Percentiles rank a stretch among this genome's conserved stretches.
phyloP scores from a whole-genome alignment of 768 basidiomycete species.

The Pisolithus orientalis region DNA sequence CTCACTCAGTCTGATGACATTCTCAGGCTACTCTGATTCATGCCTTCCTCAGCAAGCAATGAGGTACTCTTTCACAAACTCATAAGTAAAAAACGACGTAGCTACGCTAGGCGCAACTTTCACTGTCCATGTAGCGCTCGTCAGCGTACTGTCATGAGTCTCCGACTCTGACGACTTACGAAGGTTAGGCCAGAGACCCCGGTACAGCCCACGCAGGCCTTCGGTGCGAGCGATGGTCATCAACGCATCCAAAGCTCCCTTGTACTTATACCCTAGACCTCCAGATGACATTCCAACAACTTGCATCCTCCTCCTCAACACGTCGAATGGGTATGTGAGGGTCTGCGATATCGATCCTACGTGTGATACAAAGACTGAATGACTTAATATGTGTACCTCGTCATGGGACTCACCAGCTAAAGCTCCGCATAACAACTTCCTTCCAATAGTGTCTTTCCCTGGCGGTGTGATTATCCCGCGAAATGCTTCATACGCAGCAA shows the following conservation, averaged over 20 bases:
- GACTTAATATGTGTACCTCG: not conserved
- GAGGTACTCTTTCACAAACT: slow-evolving; percentile 52
- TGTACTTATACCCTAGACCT: slow-evolving; percentile 60
- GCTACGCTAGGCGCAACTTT: slow-evolving; percentile 91
- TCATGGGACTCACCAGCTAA: slow-evolving; percentile 55
- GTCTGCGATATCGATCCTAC: slow-evolving; percentile 88
- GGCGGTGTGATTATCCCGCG: slow-evolving; percentile 76
- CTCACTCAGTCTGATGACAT: no score
- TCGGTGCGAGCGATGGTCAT: slow-evolving; percentile 62
- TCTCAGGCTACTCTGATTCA: no score
- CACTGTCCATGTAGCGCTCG: slow-evolving; percentile 37
- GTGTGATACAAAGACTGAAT: not conserved
- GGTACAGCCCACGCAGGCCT: slow-evolving; percentile 72
- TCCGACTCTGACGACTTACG: slow-evolving; percentile 40
- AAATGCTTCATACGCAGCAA: slow-evolving; percentile 86
- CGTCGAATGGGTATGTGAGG: slow-evolving; percentile 93
- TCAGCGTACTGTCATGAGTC: slow-evolving; percentile 6
- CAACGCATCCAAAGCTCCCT: slow-evolving; percentile 76
- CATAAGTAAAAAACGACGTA: slow-evolving; percentile 81
- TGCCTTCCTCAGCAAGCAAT: slow-evolving; percentile 10
- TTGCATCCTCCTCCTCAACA: slow-evolving; percentile 93
- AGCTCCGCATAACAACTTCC: slow-evolving; percentile 82
- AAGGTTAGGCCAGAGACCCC: slow-evolving; percentile 85
- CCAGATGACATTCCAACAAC: slow-evolving; percentile 72
- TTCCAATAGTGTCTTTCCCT: slow-evolving; percentile 56